These are phyloP conservation scores for Fusarium sp. DNA, from an alignment of 2,329 filamentous ascomycete species.

Conservation along the genomic window DNA sequence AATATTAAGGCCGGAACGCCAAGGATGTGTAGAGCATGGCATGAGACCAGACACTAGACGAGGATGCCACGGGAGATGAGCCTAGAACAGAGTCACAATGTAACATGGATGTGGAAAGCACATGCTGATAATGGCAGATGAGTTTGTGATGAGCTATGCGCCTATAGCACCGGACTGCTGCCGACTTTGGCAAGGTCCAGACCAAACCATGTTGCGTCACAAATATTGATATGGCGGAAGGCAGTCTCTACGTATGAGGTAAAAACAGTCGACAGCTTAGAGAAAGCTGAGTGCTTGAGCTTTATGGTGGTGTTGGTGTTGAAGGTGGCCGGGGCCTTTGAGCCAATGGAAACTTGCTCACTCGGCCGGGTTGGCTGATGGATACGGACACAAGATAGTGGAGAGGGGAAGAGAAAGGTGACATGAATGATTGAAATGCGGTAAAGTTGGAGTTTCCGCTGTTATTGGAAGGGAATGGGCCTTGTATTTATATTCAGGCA, in stretches of 20 bases:
- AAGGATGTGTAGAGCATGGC: conserved; percentile 5
- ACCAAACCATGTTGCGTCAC: conserved; percentile 8
- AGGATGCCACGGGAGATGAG: conserved; percentile 27
- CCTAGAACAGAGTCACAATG: conserved; percentile 17
- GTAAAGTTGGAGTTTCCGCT: not conserved
- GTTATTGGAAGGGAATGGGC: not conserved
- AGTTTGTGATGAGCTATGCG: not conserved
- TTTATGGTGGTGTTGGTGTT: conserved; percentile 34
- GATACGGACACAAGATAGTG: conserved; percentile 30
- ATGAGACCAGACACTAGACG: conserved; percentile 16
- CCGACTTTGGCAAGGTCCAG: not conserved
- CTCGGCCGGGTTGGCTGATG: conserved; percentile 41
- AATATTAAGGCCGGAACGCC: not conserved
- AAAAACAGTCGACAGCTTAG: conserved; percentile 2
- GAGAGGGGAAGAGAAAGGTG: conserved; percentile 21
- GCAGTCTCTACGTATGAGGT: conserved; percentile 2
- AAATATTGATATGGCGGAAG: not conserved
- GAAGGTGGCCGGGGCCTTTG: conserved; percentile 26
- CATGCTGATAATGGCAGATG: conserved; percentile 7
- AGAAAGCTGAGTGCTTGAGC: conserved; percentile 25
- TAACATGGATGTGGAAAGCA: conserved; percentile 14
- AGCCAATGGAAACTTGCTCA: conserved; percentile 61
- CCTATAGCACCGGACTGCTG: conserved; percentile 2
- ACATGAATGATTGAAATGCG: conserved; percentile 1
- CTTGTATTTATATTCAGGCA: not conserved